Evolutionary conservation across 352 stramenopile genomes (phyloP).

Genomic region (Pythium pyrilobum): DNA sequence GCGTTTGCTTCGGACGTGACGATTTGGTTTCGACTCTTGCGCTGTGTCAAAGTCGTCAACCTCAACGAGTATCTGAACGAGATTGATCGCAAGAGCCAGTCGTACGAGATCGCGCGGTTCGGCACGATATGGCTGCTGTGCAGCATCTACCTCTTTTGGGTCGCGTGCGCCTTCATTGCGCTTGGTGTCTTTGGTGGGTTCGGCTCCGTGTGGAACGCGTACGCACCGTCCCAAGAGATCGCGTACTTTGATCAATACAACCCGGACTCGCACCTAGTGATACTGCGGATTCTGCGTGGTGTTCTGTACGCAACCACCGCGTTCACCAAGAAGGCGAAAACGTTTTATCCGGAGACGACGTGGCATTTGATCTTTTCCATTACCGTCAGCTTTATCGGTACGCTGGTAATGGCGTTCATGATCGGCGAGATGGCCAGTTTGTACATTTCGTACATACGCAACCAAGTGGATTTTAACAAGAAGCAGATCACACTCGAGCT

Average conservation of each 20-base stretch:
- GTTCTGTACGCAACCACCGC: conserved; percentile 51
- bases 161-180: conserved; percentile 18
- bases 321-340: conserved; percentile 53
- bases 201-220: conserved; percentile 16
- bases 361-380: conserved; percentile 42
- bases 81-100: conserved; percentile 18
- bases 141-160: conserved; percentile 21
- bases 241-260: conserved; percentile 6
- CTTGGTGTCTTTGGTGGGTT: conserved; percentile 9
- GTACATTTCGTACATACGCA: conserved; percentile 62
- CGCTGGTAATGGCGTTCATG: conserved; percentile 63
- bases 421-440: conserved; percentile 63
- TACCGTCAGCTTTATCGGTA: conserved; percentile 40
- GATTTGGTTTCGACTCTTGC: conserved; percentile 37
- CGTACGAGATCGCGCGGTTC: conserved; percentile 21
- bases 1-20: conserved; percentile 2
- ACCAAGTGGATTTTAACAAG: conserved; percentile 62
- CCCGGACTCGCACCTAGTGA: conserved; percentile 7
- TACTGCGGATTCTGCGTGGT: conserved; percentile 35
- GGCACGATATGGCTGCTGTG: conserved; percentile 21
- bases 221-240: conserved; percentile 9
- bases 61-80: conserved; percentile 37
- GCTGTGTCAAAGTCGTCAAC: conserved; percentile 53
- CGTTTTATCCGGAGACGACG: conserved; percentile 25
- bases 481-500: conserved; percentile 51